A percentile compares a stretch with the other conserved stretches of the same genome.
Evolutionary conservation across 441 rosid species (phyloP).

Genomic region (Viola pubescens): DNA sequence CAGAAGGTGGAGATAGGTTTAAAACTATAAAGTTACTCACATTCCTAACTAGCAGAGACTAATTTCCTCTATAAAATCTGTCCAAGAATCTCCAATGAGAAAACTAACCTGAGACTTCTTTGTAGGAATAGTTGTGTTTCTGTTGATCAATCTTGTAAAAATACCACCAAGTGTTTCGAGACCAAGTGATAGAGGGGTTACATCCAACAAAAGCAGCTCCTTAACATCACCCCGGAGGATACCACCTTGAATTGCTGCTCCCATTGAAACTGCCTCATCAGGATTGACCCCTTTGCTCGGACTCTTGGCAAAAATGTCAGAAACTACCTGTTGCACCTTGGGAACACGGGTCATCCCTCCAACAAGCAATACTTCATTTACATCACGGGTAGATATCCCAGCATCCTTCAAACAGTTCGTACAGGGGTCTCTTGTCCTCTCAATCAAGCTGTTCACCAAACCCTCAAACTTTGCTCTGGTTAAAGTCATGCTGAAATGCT

Average conservation of each 20-base stretch:
- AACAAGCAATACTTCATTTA: conserved; percentile 75
- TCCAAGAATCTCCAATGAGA: background rate
- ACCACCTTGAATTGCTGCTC: conserved; percentile 87
- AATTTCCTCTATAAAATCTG: too few relatives aligned
- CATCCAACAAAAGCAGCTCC: conserved; percentile 70
- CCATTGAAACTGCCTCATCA: conserved; percentile 87
- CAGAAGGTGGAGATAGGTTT: too few relatives aligned
- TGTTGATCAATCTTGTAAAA: conserved; percentile 60
- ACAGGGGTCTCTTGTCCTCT: conserved; percentile 66
- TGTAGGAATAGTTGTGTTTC: conserved; percentile 85
- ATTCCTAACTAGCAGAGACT: too few relatives aligned
- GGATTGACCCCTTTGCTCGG: conserved; percentile 91
- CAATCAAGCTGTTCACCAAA: conserved; percentile 62
- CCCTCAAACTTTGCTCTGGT: conserved; percentile 72
- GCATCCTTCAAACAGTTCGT: conserved; percentile 80
- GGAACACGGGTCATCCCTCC: conserved; percentile 95
- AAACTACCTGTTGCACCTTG: conserved; percentile 63
- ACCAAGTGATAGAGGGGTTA: conserved; percentile 79
- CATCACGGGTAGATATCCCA: conserved; percentile 51
- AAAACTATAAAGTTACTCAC: too few relatives aligned
- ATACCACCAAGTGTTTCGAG: conserved; percentile 85
- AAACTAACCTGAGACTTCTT: conserved; percentile 73
- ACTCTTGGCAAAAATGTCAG: conserved; percentile 65
- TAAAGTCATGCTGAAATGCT: conserved; percentile 70
- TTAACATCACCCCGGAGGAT: conserved; percentile 88